These are phyloP conservation scores for Penicillium brasilianum DNA, from an alignment of 2,329 filamentous ascomycete genomes.

Conservation along the genomic window DNA sequence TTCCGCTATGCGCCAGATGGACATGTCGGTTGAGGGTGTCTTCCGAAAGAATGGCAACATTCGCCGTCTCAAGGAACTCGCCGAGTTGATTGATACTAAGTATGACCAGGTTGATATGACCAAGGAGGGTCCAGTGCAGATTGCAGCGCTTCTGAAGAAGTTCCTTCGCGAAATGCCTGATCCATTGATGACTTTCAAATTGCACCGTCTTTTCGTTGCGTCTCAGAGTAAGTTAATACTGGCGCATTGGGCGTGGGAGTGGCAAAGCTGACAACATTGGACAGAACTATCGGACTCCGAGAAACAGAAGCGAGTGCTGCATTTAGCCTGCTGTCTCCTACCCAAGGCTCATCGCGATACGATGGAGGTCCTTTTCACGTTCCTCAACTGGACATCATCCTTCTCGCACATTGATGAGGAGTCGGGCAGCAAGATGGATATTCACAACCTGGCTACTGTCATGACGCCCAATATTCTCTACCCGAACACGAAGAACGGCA, in stretches of 20 bases:
- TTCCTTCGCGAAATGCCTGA: conserved; percentile 94
- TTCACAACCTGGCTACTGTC: conserved; percentile 94
- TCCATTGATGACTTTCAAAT: conserved; percentile 90
- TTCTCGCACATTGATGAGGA: conserved; percentile 98
- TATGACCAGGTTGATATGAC: conserved; percentile 84
- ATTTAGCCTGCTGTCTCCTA: conserved; percentile 88
- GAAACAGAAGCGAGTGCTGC: conserved; percentile 81
- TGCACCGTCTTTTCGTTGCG: conserved; percentile 87
- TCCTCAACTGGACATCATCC: conserved; percentile 95
- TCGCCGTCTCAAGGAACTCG: conserved; percentile 84
- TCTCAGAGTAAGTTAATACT: conserved; percentile 70
- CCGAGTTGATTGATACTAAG: conserved; percentile 83
- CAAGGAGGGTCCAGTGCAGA: conserved; percentile 87
- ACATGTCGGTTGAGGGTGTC: conserved; percentile 96
- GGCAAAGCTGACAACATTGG: conserved; percentile 16
- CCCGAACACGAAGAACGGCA: conserved; percentile 68
- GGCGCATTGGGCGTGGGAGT: background rate
- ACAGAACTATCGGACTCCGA: conserved; percentile 78
- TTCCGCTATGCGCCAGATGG: conserved; percentile 96
- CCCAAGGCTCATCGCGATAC: conserved; percentile 92
- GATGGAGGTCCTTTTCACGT: conserved; percentile 92
- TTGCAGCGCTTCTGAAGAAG: conserved; percentile 91
- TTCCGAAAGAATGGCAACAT: conserved; percentile 99
- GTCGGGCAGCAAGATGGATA: conserved; percentile 97
- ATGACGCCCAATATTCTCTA: conserved; percentile 95